Percentiles rank a stretch among this genome's conserved stretches.
Evolutionary conservation across 108 stramenopile genomes (phyloP).

Genomic region (Epithemia pelagica): DNA sequence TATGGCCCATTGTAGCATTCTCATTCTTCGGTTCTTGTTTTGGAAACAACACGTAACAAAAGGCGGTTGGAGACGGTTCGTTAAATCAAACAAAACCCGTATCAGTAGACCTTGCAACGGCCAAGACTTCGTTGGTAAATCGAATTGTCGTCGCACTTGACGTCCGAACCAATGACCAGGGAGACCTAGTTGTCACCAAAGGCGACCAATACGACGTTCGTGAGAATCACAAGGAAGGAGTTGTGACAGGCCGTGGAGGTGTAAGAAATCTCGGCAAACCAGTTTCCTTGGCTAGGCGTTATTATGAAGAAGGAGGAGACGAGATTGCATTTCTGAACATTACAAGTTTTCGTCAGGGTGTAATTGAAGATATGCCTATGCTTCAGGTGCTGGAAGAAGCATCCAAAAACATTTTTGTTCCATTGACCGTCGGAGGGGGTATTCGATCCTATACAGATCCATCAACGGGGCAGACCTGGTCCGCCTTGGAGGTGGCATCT

Average conservation of each 20-base stretch:
- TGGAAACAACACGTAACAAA: too few species aligned
- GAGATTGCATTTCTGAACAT: constrained; percentile 98
- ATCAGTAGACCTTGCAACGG: constrained; percentile 24
- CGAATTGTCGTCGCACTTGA: constrained; percentile 95
- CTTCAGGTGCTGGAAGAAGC: constrained; percentile 90
- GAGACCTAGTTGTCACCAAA: constrained; percentile 98
- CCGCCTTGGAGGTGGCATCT: constrained; percentile 93
- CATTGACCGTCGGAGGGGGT: constrained; percentile 96
- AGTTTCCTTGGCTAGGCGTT: constrained; percentile 79
- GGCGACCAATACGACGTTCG: constrained; percentile 99
- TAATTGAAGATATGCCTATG: constrained; percentile 97
- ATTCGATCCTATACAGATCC: constrained; percentile 92
- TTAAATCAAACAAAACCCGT: constrained; percentile 46
- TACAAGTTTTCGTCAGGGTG: constrained; percentile 90
- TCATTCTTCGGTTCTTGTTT: too few species aligned
- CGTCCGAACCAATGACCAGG: constrained; percentile 92
- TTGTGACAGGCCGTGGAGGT: constrained; percentile 62
- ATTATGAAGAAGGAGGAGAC: constrained; percentile 95
- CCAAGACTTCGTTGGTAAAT: constrained; percentile 62
- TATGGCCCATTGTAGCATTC: too few species aligned
- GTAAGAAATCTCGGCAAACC: constrained; percentile 99
- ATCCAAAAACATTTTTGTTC: constrained; percentile 92
- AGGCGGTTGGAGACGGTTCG: constrained; percentile 76
- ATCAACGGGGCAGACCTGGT: constrained; percentile 62
- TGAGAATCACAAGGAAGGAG: constrained; percentile 74